A percentile compares a stretch with the other conserved stretches of the same genome.
phyloP scores from a whole-genome alignment of 768 basidiomycete species.

The Amyloporia xantha region DNA sequence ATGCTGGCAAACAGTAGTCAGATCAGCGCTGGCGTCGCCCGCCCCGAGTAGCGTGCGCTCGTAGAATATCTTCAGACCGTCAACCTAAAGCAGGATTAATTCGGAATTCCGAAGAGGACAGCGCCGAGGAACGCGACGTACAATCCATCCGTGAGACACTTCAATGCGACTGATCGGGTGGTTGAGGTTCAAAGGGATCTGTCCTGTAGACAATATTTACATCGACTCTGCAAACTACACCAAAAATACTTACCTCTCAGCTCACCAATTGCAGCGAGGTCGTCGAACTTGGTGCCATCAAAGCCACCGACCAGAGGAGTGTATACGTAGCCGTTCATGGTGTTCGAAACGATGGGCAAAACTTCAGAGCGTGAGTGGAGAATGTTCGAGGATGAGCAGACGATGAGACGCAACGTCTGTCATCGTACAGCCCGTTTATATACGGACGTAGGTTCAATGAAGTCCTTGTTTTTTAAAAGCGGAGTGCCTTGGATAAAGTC shows the following conservation, averaged over 20 bases:
- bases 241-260: neutral
- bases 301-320: neutral
- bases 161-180: neutral
- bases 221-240: neutral
- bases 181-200: neutral
- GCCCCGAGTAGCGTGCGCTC: neutral
- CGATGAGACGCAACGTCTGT: neutral
- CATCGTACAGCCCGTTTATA: neutral
- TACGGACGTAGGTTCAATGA: neutral
- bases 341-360: too few relatives aligned
- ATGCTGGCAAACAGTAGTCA: too few relatives aligned
- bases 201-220: neutral
- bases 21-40: neutral
- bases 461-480: neutral
- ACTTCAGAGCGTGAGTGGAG: too few relatives aligned
- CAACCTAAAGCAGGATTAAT: neutral
- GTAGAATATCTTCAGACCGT: neutral
- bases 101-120: neutral
- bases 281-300: neutral
- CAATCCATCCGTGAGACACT: neutral
- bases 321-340: neutral
- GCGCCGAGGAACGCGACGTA: neutral
- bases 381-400: neutral
- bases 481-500: too few relatives aligned
- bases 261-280: neutral